Conservation (phyloP, 2,329 filamentous ascomycete genomes). For the Pseudocercospora pini-densiflorae region DNA sequence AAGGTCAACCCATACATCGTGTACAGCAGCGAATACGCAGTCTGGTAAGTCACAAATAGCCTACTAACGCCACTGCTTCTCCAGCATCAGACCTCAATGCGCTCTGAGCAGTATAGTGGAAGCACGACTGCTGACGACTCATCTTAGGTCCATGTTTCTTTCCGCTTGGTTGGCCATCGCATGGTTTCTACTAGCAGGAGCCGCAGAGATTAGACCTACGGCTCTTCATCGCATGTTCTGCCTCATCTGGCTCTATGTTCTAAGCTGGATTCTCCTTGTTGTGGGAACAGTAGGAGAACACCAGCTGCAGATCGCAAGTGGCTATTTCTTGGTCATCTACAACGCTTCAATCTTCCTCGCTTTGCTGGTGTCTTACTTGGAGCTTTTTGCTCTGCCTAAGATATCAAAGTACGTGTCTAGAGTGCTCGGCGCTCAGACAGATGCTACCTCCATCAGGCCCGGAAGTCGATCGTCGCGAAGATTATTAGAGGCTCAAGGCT, state of each 20-base stretch:
- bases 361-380: conserved; percentile 74
- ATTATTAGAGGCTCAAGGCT: conserved; percentile 26
- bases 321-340: conserved; percentile 82
- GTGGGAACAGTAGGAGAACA: conserved; percentile 76
- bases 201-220: conserved; percentile 79
- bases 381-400: conserved; percentile 73
- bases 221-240: conserved; percentile 83
- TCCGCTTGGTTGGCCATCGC: conserved; percentile 78
- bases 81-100: background rate
- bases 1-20: conserved; percentile 89
- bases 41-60: conserved; percentile 58
- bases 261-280: conserved; percentile 75
- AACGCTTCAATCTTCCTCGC: conserved; percentile 76
- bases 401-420: conserved; percentile 72
- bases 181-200: conserved; percentile 81
- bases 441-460: conserved; percentile 31
- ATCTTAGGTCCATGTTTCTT: conserved; percentile 69
- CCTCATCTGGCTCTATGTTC: conserved; percentile 80
- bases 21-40: conserved; percentile 85
- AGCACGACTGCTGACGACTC: conserved; percentile 49
- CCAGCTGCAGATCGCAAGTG: conserved; percentile 71
- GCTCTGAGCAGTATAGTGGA: background rate
- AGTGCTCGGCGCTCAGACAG: conserved; percentile 45
- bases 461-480: conserved; percentile 36
- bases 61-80: background rate